Conservation (phyloP, 345 rosid genomes). For the Dovyalis caffra region DNA sequence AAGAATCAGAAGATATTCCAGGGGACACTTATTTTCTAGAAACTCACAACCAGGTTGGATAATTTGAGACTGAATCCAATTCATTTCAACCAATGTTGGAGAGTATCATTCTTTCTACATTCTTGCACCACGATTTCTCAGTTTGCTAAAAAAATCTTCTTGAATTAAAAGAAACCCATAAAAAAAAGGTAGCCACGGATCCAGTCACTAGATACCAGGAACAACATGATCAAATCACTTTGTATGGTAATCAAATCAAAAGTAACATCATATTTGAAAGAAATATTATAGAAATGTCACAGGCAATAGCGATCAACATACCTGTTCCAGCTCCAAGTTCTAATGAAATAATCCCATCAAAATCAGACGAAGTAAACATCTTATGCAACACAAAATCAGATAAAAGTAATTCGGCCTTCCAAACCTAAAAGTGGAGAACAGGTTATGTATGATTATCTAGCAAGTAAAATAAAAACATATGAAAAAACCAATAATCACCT, state of each 20-base stretch:
- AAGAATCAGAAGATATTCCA: background rate
- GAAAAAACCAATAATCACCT: conserved; percentile 40
- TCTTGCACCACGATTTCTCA: background rate
- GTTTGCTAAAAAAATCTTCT: background rate
- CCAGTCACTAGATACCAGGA: background rate
- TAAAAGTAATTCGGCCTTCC: conserved; percentile 80
- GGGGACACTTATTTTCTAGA: background rate
- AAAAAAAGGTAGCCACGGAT: background rate
- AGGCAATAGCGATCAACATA: conserved; percentile 22
- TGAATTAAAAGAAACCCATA: no score
- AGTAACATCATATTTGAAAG: background rate
- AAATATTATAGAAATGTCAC: no score
- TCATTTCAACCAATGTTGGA: background rate
- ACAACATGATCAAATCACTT: background rate
- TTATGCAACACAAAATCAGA: conserved; percentile 77
- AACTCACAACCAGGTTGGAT: no score
- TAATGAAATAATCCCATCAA: conserved; percentile 47
- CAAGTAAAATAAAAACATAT: background rate
- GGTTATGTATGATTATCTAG: background rate
- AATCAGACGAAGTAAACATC: conserved; percentile 57
- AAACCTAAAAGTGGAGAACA: conserved; percentile 51
- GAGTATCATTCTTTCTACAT: background rate
- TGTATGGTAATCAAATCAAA: background rate
- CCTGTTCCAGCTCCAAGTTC: conserved; percentile 98
- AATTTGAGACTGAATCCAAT: background rate